These are phyloP conservation scores for Pneumocystis oryctolagi DNA, from an alignment of 1,139 yeast species.

Conservation along the genomic window DNA sequence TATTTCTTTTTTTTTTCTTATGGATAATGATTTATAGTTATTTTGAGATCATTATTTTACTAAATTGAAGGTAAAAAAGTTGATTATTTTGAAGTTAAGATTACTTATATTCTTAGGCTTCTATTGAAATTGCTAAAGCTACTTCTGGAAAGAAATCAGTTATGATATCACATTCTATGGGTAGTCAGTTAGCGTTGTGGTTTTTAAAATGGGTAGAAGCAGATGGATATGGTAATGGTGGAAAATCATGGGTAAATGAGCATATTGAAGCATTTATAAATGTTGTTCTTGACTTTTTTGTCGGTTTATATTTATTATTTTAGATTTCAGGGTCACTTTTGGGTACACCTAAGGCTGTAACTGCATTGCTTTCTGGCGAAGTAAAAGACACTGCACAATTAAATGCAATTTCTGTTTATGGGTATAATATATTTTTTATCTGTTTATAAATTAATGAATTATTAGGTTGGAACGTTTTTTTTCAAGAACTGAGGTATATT, in stretches of 20 bases:
- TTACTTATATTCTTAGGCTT: constrained; percentile 21
- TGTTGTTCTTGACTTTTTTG: neutral
- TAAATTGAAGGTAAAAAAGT: constrained; percentile 35
- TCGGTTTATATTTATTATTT: neutral
- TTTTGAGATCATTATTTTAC: constrained; percentile 68
- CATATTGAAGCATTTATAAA: constrained; percentile 56
- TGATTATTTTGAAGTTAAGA: neutral
- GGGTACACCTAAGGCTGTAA: constrained; percentile 89
- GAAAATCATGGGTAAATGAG: constrained; percentile 70
- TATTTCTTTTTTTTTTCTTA: neutral
- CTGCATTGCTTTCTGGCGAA: constrained; percentile 86
- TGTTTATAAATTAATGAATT: constrained; percentile 1
- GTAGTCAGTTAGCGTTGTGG: constrained; percentile 73
- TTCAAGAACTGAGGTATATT: constrained; percentile 48
- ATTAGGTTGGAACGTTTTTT: constrained; percentile 70
- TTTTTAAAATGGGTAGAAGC: constrained; percentile 96
- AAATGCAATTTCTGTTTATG: constrained; percentile 84
- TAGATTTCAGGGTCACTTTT: constrained; percentile 77
- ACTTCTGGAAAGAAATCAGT: constrained; percentile 56
- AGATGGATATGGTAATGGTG: constrained; percentile 70
- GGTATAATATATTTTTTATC: constrained; percentile 21
- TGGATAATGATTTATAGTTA: neutral
- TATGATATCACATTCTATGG: constrained; percentile 92
- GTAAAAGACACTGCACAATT: constrained; percentile 95
- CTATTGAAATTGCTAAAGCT: constrained; percentile 44